These are phyloP conservation scores for Quercus suber DNA, from an alignment of 306 rosid genomes.

Conservation along the genomic window DNA sequence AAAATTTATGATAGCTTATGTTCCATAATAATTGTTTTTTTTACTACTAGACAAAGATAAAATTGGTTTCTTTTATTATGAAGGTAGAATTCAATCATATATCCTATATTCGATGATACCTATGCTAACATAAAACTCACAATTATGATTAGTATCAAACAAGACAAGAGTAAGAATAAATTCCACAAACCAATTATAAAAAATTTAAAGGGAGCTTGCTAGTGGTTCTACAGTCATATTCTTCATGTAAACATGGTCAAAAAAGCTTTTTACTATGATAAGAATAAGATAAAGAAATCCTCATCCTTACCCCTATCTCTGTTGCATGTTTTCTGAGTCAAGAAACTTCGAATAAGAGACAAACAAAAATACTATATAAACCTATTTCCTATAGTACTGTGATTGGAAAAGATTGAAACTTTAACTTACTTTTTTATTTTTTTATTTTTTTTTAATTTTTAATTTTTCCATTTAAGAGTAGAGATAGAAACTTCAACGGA, in stretches of 20 bases:
- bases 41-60: too few relatives aligned
- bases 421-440: neutral
- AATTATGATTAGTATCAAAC: neutral
- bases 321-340: constrained; percentile 6
- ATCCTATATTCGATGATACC: too few relatives aligned
- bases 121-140: too few relatives aligned
- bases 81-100: too few relatives aligned
- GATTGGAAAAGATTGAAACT: neutral
- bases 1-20: too few relatives aligned
- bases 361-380: neutral
- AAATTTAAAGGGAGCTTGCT: neutral
- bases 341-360: constrained; percentile 22
- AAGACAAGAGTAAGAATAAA: neutral
- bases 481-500: neutral
- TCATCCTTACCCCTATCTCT: neutral
- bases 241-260: neutral
- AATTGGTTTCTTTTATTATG: too few relatives aligned
- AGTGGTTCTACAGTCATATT: constrained; percentile 11
- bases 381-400: neutral
- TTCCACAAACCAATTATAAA: neutral
- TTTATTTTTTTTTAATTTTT: neutral
- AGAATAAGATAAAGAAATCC: neutral
- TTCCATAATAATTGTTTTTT: too few relatives aligned
- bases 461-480: neutral
- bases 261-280: neutral